Evolutionary conservation across 768 basidiomycete species (phyloP).

Genomic region (Leccinum pellstonianum): DNA sequence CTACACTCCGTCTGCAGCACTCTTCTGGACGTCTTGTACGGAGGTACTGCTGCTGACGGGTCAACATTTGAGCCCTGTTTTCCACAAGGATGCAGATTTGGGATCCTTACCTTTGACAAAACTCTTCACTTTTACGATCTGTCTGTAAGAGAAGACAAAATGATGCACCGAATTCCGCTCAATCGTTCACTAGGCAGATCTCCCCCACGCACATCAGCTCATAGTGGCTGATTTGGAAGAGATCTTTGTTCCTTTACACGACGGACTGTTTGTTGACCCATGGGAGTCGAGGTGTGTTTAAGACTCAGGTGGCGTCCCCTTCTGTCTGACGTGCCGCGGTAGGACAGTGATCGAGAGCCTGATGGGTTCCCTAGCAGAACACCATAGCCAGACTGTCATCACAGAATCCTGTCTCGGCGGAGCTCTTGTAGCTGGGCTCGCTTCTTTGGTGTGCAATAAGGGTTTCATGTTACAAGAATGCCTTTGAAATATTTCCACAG

Average conservation of each 20-base stretch:
- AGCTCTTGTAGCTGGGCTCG: constrained; percentile 66
- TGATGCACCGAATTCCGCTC: constrained; percentile 13
- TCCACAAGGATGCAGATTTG: constrained; percentile 56
- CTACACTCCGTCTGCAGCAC: constrained; percentile 62
- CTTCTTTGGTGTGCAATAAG: constrained; percentile 57
- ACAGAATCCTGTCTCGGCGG: constrained; percentile 75
- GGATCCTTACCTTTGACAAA: constrained; percentile 79
- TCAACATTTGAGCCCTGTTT: constrained; percentile 48
- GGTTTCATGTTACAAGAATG: constrained; percentile 13
- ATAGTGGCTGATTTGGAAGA: constrained; percentile 91
- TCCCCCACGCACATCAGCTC: constrained; percentile 59
- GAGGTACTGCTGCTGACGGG: constrained; percentile 42
- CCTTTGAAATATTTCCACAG: constrained; percentile 32
- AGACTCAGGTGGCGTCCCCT: neutral
- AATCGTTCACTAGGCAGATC: constrained; percentile 39
- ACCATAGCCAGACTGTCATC: constrained; percentile 49
- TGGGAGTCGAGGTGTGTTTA: constrained; percentile 59
- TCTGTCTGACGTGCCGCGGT: constrained; percentile 13
- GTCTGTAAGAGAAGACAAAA: constrained; percentile 53
- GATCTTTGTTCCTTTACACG: constrained; percentile 75
- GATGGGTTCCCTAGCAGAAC: constrained; percentile 60
- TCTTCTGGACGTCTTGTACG: constrained; percentile 65
- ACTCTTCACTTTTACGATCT: constrained; percentile 87
- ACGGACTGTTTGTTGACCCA: constrained; percentile 77
- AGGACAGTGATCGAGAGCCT: constrained; percentile 67